phyloP scores from a whole-genome alignment of 192 early-diverging fungal species.

The Geosiphon pyriformis region DNA sequence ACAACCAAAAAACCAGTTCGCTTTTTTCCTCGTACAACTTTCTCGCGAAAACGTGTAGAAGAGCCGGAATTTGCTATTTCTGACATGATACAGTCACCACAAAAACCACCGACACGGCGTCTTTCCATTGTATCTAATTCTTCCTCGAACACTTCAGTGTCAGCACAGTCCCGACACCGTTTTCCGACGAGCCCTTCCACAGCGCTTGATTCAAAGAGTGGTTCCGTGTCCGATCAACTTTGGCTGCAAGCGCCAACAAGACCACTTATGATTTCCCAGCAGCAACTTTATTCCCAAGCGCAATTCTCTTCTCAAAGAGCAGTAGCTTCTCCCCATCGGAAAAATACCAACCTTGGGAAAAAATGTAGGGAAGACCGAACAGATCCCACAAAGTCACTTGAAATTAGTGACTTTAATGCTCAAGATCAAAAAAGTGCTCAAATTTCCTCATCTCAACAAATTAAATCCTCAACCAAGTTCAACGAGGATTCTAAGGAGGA shows the following conservation, averaged over 20 bases:
- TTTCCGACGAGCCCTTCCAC: neutral
- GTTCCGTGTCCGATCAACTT: neutral
- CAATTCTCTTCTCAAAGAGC: neutral
- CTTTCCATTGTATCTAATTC: neutral
- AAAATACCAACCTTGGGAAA: neutral
- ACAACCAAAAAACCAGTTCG: too few species aligned
- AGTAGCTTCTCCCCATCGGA: neutral
- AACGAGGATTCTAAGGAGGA: conserved; percentile 1
- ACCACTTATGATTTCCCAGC: neutral
- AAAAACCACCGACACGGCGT: conserved; percentile 8
- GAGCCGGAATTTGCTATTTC: too few species aligned
- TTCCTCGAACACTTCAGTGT: neutral
- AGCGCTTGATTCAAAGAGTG: neutral
- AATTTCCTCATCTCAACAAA: neutral
- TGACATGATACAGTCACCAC: conserved; percentile 8
- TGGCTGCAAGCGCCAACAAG: conserved; percentile 6
- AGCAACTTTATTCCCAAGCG: neutral
- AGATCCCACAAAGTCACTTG: neutral
- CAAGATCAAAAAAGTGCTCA: neutral
- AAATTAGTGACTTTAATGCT: neutral
- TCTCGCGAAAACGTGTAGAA: too few species aligned
- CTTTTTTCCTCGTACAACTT: too few species aligned
- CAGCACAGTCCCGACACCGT: neutral
- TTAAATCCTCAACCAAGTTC: neutral
- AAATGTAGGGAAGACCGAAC: neutral